phyloP scores from a whole-genome alignment of 2,329 filamentous ascomycete species.

The Xylariaceae sp. region DNA sequence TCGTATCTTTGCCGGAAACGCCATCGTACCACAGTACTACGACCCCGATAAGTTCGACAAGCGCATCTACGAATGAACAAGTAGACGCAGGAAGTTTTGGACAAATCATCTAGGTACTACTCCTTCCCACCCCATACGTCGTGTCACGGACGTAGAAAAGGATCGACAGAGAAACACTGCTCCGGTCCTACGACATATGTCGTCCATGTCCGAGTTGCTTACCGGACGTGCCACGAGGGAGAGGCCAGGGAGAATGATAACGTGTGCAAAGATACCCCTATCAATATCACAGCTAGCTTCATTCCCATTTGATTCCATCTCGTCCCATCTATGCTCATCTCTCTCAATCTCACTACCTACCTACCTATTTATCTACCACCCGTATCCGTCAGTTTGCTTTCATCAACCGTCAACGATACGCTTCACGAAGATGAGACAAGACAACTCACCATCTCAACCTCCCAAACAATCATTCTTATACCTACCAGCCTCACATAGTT shows the following conservation, averaged over 20 bases:
- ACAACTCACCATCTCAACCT: no score
- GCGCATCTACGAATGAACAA: conserved; percentile 44
- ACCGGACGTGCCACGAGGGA: neutral
- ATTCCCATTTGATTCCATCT: neutral
- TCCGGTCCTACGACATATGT: neutral
- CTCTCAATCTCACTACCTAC: no score
- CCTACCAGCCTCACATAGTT: no score
- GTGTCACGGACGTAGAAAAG: neutral
- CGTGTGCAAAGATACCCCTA: neutral
- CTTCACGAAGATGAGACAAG: no score
- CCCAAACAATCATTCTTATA: no score
- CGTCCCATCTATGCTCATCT: no score
- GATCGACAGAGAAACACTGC: neutral
- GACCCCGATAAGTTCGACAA: conserved; percentile 75
- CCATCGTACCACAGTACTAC: conserved; percentile 77
- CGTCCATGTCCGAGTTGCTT: neutral
- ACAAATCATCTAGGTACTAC: neutral
- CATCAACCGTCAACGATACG: no score
- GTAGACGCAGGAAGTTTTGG: neutral
- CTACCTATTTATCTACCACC: no score
- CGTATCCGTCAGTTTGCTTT: no score
- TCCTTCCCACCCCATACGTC: neutral
- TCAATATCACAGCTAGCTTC: neutral
- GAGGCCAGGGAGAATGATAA: neutral
- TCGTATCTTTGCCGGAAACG: conserved; percentile 81